Base-by-base conservation (phyloP, 768 basidiomycete genomes). In the Boletus eberwhitei region DNA sequence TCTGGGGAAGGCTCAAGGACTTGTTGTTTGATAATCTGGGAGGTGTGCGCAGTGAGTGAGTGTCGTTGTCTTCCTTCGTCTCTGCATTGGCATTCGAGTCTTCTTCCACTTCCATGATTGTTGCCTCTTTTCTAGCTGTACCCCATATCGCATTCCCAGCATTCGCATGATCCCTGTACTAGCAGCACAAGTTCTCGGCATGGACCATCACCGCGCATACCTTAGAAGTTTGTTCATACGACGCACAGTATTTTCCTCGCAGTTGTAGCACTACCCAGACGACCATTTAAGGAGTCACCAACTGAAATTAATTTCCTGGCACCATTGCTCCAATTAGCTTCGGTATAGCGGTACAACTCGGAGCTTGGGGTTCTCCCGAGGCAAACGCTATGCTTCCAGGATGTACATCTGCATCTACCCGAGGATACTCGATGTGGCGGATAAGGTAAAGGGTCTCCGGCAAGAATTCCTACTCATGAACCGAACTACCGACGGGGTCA, bases 1-100 rank as follows among this genome's bases (percentile, higher is more conserved):
- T 71, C 26, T 69, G 65, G 68, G 66, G 58, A 42, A 63, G 52
- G 52, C 48, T 69, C 55, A 71, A 63, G 48, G 68, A 66, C 53
- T 49, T 69, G 56, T 53, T 70, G 19, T 66, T 65, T 57, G 65
- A 71, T 45, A 65, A 64, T 22, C 42, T 71, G 35, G 54, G 54
- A 13, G 48, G 56, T 44, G 16, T 54, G 31, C 64, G 55, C 12
- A 58, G 59, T 59, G 67, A 52, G 64, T 69, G 43, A 64, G 46
- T 16, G 44, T 19, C 44, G 31, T 46, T 4, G 44, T 29, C 40
- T 34, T 32, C 22, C 32, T 48, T 44, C 26, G 35, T 52, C 38
- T 57, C 29, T 46, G 43, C 36, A 53, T 58, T 53, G 21, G 51
- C 29, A 54, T 50, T 29, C 47, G 24, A 26, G 42, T 41, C 24